phyloP scores from a whole-genome alignment of 768 basidiomycete species.

The Trametes cingulata region DNA sequence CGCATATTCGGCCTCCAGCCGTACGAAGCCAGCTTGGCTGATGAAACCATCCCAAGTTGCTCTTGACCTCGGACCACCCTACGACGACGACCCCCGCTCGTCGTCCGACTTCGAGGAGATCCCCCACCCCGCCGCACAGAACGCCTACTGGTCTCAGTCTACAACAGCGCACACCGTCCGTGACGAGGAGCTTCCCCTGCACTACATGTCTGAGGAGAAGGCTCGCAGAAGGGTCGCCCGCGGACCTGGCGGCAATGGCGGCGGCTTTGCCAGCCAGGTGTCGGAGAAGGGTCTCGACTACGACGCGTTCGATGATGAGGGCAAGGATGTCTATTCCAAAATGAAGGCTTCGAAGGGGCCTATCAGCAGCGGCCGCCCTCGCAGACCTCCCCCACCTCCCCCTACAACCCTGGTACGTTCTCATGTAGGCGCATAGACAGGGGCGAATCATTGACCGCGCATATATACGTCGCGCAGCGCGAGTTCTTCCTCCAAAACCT shows the following conservation, averaged over 20 bases:
- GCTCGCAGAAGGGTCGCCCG: conserved; percentile 48
- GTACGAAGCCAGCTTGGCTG: conserved; percentile 11
- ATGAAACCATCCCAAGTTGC: conserved; percentile 55
- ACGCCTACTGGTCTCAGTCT: conserved; percentile 24
- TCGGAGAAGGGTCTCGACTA: conserved; percentile 28
- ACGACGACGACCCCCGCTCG: conserved; percentile 48
- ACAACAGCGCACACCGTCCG: conserved; percentile 22
- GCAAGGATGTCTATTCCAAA: conserved; percentile 64
- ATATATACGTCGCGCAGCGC: conserved; percentile 40
- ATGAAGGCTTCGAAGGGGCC: conserved; percentile 36
- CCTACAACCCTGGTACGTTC: conserved; percentile 51
- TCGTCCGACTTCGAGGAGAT: conserved; percentile 76
- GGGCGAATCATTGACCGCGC: conserved; percentile 1
- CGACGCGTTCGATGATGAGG: conserved; percentile 54
- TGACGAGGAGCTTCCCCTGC: conserved; percentile 49
- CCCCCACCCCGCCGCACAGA: conserved; percentile 50
- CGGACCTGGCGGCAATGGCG: conserved; percentile 36
- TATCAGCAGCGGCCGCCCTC: conserved; percentile 53
- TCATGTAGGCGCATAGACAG: conserved; percentile 7
- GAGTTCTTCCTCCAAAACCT: conserved; percentile 81
- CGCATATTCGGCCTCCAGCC: neutral
- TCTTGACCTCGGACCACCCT: conserved; percentile 66
- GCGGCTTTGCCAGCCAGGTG: conserved; percentile 29
- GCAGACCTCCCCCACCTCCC: conserved; percentile 59
- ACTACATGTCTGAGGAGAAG: conserved; percentile 54